A percentile compares a stretch with the other conserved stretches of the same genome.
phyloP scores from a whole-genome alignment of 345 rosid species.

The Geranium brycei region DNA sequence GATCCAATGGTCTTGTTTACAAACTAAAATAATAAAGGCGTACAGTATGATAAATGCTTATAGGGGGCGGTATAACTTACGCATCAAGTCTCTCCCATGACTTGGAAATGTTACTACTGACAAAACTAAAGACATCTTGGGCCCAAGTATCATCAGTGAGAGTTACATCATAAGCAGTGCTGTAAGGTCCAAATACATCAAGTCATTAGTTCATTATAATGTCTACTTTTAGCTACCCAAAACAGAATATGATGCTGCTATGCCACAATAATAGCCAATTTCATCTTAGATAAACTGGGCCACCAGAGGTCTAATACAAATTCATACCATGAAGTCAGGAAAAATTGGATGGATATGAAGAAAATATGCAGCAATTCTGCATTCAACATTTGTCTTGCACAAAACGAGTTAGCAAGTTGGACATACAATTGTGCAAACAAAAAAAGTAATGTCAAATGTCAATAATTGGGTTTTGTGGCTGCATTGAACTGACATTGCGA shows the following conservation, averaged over 20 bases:
- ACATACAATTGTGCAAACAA: too few species aligned
- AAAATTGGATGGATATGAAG: not conserved
- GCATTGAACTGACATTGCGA: too few species aligned
- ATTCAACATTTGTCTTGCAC: too few species aligned
- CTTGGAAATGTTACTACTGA: constrained; percentile 59
- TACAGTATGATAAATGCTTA: not conserved
- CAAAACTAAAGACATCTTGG: constrained; percentile 36
- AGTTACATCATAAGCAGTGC: constrained; percentile 78
- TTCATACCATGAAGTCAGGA: not conserved
- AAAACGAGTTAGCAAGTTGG: too few species aligned
- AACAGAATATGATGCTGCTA: not conserved
- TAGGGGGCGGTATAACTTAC: constrained; percentile 31
- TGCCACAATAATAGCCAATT: not conserved
- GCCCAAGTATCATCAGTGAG: constrained; percentile 65
- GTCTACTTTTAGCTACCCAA: not conserved
- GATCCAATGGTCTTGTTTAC: not conserved
- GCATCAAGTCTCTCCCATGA: constrained; percentile 97
- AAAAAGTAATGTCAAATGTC: too few species aligned
- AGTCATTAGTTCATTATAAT: not conserved
- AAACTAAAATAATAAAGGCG: not conserved
- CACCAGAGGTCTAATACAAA: not conserved
- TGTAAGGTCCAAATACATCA: constrained; percentile 12
- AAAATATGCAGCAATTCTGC: not conserved
- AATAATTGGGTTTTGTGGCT: too few species aligned
- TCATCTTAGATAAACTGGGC: too few species aligned